Base-by-base conservation (phyloP, 2,329 filamentous ascomycete genomes). In the Neonectria sp. region DNA sequence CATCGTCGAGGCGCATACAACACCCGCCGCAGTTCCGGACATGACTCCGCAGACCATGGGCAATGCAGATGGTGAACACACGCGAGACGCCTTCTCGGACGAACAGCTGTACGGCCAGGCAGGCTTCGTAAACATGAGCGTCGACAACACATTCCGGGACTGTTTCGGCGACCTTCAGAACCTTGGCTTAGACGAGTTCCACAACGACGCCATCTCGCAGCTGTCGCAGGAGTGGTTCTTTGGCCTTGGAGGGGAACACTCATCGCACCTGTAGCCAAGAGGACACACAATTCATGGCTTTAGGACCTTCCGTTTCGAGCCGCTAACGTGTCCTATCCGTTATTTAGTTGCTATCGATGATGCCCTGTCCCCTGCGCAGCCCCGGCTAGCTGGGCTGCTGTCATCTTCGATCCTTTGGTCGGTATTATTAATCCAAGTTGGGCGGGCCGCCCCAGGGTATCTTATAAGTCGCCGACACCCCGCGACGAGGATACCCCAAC, bases 81-180 rank as follows among this genome's bases (percentile, higher is more conserved):
- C 64, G 3, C 33, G 15, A 5, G 67, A 60, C 6, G 57, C 69
- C 1, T 73, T 65, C 6, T 53, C 61, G 1, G 31, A 64, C 2
- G 53, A 35, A 2, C 21, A 21, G 21, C 7, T 64, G 6, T 63
- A 67, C 40, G 33, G 43, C n/a, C 56, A 31, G 27, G 3, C 29
- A 21, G 21, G 25, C 21, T 3, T 72, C 4, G 55, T 68, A 27
- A 71, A 76, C 17, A 74, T 83, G 67, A 76, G 78, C 1, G 79
- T 82, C 3, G 82, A 83, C 43, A 79, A 73, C 15, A 81, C 80
- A 1, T 77, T 83, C 29, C 70, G 79, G 2, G 80, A 82, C 21
- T 82, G 81, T 55, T 83, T 82, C 62, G 78, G 77, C 0, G 76
- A 73, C 24, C 37, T 73, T 4, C 71, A 73, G 51, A 73, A 72